Evolutionary conservation across 2,329 filamentous ascomycete species (phyloP).

Genomic region (Fusarium sp.): DNA sequence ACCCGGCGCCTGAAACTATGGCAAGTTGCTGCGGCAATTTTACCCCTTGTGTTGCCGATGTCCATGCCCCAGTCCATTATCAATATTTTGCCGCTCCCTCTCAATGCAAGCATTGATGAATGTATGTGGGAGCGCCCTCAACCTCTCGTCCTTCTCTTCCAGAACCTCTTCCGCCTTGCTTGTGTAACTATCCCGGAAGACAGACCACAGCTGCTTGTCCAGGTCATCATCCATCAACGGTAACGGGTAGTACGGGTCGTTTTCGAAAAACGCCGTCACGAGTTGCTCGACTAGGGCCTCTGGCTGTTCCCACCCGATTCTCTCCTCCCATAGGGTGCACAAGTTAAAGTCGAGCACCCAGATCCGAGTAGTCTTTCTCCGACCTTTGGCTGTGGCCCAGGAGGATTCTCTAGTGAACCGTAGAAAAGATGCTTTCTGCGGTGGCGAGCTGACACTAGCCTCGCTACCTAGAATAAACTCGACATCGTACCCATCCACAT

Average conservation of each 20-base stretch:
- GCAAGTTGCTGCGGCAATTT: neutral
- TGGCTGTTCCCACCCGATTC: constrained; percentile 7
- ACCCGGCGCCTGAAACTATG: neutral
- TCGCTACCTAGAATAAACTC: constrained; percentile 37
- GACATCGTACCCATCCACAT: constrained; percentile 33
- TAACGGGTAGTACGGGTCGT: constrained; percentile 41
- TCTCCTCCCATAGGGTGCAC: constrained; percentile 19
- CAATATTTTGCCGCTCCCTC: neutral
- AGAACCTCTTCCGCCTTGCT: neutral
- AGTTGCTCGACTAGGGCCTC: constrained; percentile 26
- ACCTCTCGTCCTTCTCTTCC: neutral
- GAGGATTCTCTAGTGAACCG: neutral
- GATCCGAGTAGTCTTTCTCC: neutral
- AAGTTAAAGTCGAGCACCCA: constrained; percentile 41
- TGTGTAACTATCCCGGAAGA: constrained; percentile 11
- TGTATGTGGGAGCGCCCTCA: neutral
- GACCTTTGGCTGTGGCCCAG: neutral
- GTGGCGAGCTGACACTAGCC: neutral
- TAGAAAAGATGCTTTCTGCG: neutral
- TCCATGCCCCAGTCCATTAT: neutral
- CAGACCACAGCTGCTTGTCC: constrained; percentile 23
- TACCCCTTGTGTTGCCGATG: neutral
- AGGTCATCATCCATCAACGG: constrained; percentile 18
- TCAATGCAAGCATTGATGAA: neutral
- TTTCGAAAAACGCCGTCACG: constrained; percentile 35